Evolutionary conservation across 495 filamentous ascomycete species (phyloP).

Genomic region (Choiromyces venosus): DNA sequence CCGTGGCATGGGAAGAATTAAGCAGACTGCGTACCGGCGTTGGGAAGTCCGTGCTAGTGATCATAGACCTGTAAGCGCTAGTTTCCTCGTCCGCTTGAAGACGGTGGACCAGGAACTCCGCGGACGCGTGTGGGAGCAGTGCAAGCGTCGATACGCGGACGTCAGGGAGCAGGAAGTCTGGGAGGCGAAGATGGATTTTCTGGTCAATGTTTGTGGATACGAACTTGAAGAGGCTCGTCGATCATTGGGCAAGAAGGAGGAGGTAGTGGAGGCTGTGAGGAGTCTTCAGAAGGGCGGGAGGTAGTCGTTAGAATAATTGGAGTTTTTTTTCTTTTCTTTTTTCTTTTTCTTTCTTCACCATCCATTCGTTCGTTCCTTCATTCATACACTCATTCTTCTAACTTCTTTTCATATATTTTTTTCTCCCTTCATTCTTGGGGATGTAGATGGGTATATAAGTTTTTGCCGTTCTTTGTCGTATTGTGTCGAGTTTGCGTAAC

Average conservation of each 20-base stretch:
- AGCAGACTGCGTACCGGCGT: slow-evolving; percentile 78
- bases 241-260: slow-evolving; percentile 29
- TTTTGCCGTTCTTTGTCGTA: neutral
- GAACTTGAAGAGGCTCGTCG: slow-evolving; percentile 29
- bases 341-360: neutral
- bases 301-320: slow-evolving; percentile 20
- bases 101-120: slow-evolving; percentile 63
- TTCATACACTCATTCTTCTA: too few species aligned
- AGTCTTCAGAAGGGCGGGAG: slow-evolving; percentile 23
- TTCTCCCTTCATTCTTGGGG: neutral
- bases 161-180: slow-evolving; percentile 58
- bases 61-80: slow-evolving; percentile 84
- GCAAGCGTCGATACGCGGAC: slow-evolving; percentile 64
- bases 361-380: too few species aligned
- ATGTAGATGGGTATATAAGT: neutral
- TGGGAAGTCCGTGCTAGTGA: slow-evolving; percentile 88
- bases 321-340: slow-evolving; percentile 6
- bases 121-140: slow-evolving; percentile 60
- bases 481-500: neutral
- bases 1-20: slow-evolving; percentile 72
- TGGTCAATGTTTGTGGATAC: slow-evolving; percentile 39
- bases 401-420: neutral
- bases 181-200: slow-evolving; percentile 52
- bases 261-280: slow-evolving; percentile 33
- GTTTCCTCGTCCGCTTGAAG: slow-evolving; percentile 76